Percentiles rank a stretch among this genome's conserved stretches.
phyloP scores from a whole-genome alignment of 1,284 basidiomycete genomes.

The Ustilago nuda region DNA sequence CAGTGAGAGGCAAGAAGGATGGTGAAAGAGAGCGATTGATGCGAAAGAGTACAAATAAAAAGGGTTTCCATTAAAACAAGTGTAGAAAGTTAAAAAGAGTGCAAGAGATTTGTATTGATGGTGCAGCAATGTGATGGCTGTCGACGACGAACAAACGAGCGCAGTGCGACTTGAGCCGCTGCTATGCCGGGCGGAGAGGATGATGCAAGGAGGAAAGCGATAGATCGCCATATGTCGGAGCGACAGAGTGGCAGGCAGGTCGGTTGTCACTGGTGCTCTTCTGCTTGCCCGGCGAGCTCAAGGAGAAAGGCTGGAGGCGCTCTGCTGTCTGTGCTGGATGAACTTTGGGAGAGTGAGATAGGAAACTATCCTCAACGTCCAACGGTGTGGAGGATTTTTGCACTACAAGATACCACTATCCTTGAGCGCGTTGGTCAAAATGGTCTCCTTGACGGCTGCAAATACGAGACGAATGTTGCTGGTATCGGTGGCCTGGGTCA shows the following conservation, averaged over 20 bases:
- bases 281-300: background rate
- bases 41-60: slow-evolving; percentile 18
- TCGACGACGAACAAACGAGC: slow-evolving; percentile 3
- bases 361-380: background rate
- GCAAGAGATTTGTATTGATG: background rate
- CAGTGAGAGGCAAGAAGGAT: background rate
- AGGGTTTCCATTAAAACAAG: slow-evolving; percentile 44
- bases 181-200: background rate
- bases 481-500: slow-evolving; percentile 76
- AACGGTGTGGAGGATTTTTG: background rate
- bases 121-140: background rate
- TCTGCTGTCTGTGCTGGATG: background rate
- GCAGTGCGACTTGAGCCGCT: background rate
- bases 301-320: background rate
- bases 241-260: background rate
- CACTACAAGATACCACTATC: slow-evolving; percentile 53
- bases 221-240: background rate
- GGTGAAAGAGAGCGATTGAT: slow-evolving; percentile 11
- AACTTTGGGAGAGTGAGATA: no score
- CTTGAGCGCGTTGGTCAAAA: slow-evolving; percentile 54
- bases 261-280: background rate
- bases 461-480: slow-evolving; percentile 86
- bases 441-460: slow-evolving; percentile 90
- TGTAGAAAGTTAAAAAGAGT: slow-evolving; percentile 27
- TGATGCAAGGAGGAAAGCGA: background rate